Evolutionary conservation across 2,329 filamentous ascomycete genomes (phyloP).

Genomic region (Leptosphaerulina australis): DNA sequence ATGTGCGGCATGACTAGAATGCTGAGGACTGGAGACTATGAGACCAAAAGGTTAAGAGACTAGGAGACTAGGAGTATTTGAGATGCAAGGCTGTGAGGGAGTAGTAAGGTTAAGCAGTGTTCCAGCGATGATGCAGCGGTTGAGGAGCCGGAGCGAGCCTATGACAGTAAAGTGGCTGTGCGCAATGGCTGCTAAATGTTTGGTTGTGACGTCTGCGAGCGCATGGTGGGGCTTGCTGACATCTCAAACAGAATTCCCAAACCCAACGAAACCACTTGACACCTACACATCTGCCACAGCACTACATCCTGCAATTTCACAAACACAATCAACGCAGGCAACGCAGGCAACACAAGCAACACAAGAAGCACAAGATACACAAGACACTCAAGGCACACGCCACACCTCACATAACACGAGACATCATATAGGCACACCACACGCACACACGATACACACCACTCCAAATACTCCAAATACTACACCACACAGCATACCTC

Average conservation of each 20-base stretch:
- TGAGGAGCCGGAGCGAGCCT: not conserved
- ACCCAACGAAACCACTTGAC: conserved; percentile 4
- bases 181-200: not conserved
- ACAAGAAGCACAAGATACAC: no score
- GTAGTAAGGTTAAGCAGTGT: conserved; percentile 5
- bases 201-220: conserved; percentile 11
- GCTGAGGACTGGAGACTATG: no score
- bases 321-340: no score
- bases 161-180: not conserved
- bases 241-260: not conserved
- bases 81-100: not conserved
- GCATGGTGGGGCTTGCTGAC: conserved; percentile 11
- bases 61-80: no score
- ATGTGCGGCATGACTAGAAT: conserved; percentile 8
- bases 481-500: no score
- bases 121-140: not conserved
- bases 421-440: no score
- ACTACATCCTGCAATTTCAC: conserved; percentile 8
- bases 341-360: no score
- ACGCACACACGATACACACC: no score
- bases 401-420: no score
- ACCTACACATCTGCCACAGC: conserved; percentile 4
- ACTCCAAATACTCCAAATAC: no score
- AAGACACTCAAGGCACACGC: no score
- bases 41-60: no score